These are phyloP conservation scores for Plantago coronopus DNA, from an alignment of 305 asterid species.

Conservation along the genomic window DNA sequence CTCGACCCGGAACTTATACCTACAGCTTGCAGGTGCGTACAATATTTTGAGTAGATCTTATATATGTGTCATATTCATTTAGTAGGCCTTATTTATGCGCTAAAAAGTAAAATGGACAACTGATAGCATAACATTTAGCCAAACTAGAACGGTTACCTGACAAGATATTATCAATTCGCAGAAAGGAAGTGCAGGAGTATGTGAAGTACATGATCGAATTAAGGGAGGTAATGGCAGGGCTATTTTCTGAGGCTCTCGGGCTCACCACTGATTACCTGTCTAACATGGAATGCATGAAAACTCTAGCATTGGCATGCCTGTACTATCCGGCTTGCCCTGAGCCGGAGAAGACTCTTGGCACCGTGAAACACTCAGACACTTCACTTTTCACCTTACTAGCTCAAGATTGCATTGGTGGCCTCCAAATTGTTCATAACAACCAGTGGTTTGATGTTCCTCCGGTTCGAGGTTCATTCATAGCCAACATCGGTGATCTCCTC, in stretches of 20 bases:
- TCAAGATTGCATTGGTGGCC: conserved; percentile 52
- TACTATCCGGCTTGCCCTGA: conserved; percentile 54
- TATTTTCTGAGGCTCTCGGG: conserved; percentile 29
- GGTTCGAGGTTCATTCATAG: conserved; percentile 37
- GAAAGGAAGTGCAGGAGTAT: conserved; percentile 25
- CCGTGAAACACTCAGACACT: conserved; percentile 39
- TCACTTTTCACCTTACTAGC: conserved; percentile 36
- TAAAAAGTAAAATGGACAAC: too few species aligned
- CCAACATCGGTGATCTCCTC: conserved; percentile 49
- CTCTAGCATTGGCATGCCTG: conserved; percentile 21
- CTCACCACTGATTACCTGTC: conserved; percentile 16
- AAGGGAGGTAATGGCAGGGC: conserved; percentile 19
- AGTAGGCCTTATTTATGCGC: too few species aligned
- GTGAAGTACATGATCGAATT: conserved; percentile 18
- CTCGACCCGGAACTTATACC: too few species aligned
- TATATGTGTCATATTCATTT: too few species aligned
- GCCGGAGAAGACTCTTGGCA: conserved; percentile 45
- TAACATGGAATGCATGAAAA: conserved; percentile 37
- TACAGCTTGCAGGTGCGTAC: too few species aligned
- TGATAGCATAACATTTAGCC: too few species aligned
- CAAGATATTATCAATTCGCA: conserved; percentile 5
- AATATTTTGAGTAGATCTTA: too few species aligned
- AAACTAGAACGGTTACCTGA: too few species aligned
- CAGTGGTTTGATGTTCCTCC: conserved; percentile 42
- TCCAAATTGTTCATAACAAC: conserved; percentile 37